These are phyloP conservation scores for Daldinia bambusicola DNA, from an alignment of 495 filamentous ascomycete genomes.

Conservation along the genomic window DNA sequence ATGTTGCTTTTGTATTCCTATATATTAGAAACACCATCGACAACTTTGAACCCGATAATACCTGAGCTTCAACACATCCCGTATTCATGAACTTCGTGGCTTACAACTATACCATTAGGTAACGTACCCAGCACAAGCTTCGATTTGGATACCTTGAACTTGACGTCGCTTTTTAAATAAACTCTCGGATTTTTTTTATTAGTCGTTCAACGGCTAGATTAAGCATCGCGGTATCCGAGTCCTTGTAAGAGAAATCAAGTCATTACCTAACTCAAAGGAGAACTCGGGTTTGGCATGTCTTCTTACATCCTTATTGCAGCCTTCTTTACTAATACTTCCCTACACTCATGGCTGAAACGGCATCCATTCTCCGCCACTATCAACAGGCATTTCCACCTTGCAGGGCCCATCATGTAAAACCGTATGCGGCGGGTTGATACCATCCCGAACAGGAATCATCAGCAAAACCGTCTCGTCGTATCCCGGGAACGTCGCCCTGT, in stretches of 20 bases:
- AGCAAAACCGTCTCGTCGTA: conserved; percentile 52
- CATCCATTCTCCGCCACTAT: neutral
- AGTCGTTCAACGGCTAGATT: neutral
- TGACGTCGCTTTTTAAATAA: too few species aligned
- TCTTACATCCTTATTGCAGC: neutral
- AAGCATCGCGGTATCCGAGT: too few species aligned
- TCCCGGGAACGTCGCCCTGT: conserved; percentile 59
- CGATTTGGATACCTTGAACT: too few species aligned
- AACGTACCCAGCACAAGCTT: neutral
- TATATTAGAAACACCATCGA: neutral
- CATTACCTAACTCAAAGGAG: neutral
- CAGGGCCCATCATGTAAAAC: conserved; percentile 48
- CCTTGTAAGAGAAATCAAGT: neutral
- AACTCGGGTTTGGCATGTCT: neutral
- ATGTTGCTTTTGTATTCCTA: neutral
- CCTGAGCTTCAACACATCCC: neutral
- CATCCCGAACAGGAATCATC: conserved; percentile 53
- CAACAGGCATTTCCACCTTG: neutral
- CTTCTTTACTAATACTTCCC: neutral
- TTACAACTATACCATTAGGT: too few species aligned
- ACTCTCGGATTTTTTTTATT: neutral
- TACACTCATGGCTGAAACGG: neutral
- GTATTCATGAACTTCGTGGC: neutral
- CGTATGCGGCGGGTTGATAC: conserved; percentile 53
- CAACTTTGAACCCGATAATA: neutral